These are phyloP conservation scores for Yamadazyma conglobata DNA, from an alignment of 1,139 yeast species.

Conservation along the genomic window DNA sequence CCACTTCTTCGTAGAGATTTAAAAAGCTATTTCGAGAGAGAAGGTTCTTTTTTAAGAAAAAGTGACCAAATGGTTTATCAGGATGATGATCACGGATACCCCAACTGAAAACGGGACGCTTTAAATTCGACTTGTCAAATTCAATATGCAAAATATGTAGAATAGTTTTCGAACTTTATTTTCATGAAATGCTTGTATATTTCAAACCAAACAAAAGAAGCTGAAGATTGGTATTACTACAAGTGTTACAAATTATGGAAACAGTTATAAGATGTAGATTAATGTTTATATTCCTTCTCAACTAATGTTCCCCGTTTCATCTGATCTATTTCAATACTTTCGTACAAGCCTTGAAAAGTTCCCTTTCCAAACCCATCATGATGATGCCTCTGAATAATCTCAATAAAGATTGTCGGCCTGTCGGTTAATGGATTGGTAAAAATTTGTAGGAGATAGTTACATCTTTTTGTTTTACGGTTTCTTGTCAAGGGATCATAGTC, in stretches of 20 bases:
- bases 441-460: conserved; percentile 71
- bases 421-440: conserved; percentile 75
- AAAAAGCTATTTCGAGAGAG: conserved; percentile 26
- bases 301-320: conserved; percentile 47
- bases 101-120: no score
- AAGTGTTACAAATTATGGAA: no score
- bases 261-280: no score
- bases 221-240: no score
- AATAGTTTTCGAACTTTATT: no score
- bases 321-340: conserved; percentile 68
- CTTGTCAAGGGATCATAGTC: conserved; percentile 62
- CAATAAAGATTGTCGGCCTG: conserved; percentile 78
- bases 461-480: conserved; percentile 22
- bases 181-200: no score
- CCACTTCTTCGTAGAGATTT: conserved; percentile 49
- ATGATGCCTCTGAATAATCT: conserved; percentile 73
- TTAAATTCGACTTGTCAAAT: no score
- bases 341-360: conserved; percentile 76
- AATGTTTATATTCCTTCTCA: not conserved
- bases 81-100: no score
- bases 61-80: no score
- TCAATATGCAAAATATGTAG: no score
- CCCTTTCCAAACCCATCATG: conserved; percentile 89
- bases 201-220: no score
- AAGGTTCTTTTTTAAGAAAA: conserved; percentile 26